Conservation (phyloP, 2,329 filamentous ascomycete genomes). For the Incumbomyces delicatus region DNA sequence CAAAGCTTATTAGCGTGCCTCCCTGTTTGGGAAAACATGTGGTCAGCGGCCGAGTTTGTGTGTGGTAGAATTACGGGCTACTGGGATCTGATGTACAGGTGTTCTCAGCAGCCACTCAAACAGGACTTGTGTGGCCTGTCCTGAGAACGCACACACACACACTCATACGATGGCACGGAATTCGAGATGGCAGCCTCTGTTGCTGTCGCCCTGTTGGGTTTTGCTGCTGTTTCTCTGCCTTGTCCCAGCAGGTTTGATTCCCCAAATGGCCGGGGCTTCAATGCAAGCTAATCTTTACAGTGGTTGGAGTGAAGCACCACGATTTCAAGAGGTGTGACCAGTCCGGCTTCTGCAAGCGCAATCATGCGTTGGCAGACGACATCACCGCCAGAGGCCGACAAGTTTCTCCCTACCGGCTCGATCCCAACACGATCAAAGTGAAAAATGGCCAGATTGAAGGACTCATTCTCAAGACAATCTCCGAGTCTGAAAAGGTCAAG, state of each 20-base stretch:
- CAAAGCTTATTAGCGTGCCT: background rate
- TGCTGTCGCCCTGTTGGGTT: slow-evolving; percentile 47
- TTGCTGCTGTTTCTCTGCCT: slow-evolving; percentile 52
- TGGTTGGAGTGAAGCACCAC: slow-evolving; percentile 76
- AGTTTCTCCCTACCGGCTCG: slow-evolving; percentile 70
- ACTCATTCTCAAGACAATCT: slow-evolving; percentile 69
- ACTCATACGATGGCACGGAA: slow-evolving; percentile 14
- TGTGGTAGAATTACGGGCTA: background rate
- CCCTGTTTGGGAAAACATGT: slow-evolving; percentile 1
- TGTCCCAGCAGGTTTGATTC: slow-evolving; percentile 54
- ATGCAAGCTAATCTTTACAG: slow-evolving; percentile 5
- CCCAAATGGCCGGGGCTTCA: too few species aligned
- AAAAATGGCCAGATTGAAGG: slow-evolving; percentile 72
- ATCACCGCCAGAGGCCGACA: slow-evolving; percentile 59
- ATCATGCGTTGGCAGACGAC: slow-evolving; percentile 77
- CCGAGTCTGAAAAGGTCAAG: slow-evolving; percentile 57
- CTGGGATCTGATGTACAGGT: background rate
- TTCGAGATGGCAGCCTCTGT: slow-evolving; percentile 12
- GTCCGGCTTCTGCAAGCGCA: slow-evolving; percentile 94
- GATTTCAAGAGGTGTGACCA: slow-evolving; percentile 96
- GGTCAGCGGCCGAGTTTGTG: background rate
- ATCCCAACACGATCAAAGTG: slow-evolving; percentile 62
- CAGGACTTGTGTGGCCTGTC: background rate
- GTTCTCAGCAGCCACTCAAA: background rate
- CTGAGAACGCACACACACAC: background rate